Evolutionary conservation across 306 rosid species (phyloP).

Genomic region (Prunus salicina): DNA sequence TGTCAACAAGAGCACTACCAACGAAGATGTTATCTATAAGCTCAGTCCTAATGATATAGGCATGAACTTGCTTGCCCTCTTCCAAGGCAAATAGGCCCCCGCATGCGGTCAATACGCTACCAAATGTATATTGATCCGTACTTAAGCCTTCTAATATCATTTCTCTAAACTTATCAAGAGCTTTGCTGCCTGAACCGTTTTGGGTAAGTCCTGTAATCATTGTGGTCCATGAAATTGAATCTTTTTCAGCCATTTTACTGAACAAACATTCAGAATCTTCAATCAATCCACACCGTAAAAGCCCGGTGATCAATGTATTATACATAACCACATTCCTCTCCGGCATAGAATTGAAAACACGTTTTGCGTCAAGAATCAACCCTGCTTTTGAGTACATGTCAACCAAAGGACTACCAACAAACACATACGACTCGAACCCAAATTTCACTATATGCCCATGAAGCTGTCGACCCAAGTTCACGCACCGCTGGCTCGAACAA

Average conservation of each 20-base stretch:
- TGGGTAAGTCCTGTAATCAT: constrained; percentile 73
- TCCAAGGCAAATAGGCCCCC: constrained; percentile 60
- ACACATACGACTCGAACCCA: constrained; percentile 61
- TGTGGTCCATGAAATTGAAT: constrained; percentile 81
- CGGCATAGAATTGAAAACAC: constrained; percentile 50
- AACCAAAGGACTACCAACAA: constrained; percentile 83
- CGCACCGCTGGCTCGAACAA: constrained; percentile 49
- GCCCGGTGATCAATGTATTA: constrained; percentile 69
- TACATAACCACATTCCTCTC: constrained; percentile 72
- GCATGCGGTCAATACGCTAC: constrained; percentile 85
- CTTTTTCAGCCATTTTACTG: constrained; percentile 57
- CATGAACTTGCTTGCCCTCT: constrained; percentile 85
- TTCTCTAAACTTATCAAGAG: constrained; percentile 46
- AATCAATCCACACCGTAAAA: constrained; percentile 56
- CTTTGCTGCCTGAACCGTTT: constrained; percentile 62
- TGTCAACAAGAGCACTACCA: constrained; percentile 89
- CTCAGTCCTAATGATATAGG: constrained; percentile 62
- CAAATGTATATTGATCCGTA: constrained; percentile 86
- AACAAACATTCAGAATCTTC: constrained; percentile 54
- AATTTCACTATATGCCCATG: constrained; percentile 74
- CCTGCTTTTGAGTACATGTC: constrained; percentile 78
- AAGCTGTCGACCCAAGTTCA: constrained; percentile 64
- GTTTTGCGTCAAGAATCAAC: constrained; percentile 48
- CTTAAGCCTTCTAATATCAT: constrained; percentile 55
- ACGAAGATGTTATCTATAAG: constrained; percentile 67